These are phyloP conservation scores for Mycena capillaripes DNA, from an alignment of 768 basidiomycete genomes.

Conservation along the genomic window DNA sequence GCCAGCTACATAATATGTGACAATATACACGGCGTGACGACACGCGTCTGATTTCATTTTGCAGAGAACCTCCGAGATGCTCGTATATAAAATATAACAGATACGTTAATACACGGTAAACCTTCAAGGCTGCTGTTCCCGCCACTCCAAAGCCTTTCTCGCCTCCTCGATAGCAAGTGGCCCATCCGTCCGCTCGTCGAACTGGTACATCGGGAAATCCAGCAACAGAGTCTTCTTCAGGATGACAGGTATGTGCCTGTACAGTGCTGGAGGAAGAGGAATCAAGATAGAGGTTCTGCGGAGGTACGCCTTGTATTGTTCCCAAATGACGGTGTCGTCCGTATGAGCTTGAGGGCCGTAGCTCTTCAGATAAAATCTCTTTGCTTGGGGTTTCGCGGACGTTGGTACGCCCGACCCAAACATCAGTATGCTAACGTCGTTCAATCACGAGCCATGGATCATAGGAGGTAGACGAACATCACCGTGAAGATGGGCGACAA, in stretches of 20 bases:
- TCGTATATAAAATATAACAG: no score
- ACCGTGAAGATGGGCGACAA: slow-evolving; percentile 76
- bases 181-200: slow-evolving; percentile 67
- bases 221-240: slow-evolving; percentile 70
- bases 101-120: neutral
- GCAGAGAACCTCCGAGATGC: no score
- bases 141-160: slow-evolving; percentile 7
- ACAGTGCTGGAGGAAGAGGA: slow-evolving; percentile 70
- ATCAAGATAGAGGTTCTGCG: slow-evolving; percentile 70
- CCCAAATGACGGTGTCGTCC: slow-evolving; percentile 57
- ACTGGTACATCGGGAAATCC: slow-evolving; percentile 74
- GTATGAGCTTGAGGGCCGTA: slow-evolving; percentile 52
- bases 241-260: slow-evolving; percentile 62
- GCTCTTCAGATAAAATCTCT: slow-evolving; percentile 68
- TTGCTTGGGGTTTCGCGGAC: slow-evolving; percentile 76
- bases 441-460: neutral
- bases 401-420: slow-evolving; percentile 80
- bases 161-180: slow-evolving; percentile 56
- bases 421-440: slow-evolving; percentile 62
- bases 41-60: neutral
- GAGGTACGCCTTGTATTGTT: slow-evolving; percentile 69
- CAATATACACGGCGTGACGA: neutral
- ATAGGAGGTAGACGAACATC: slow-evolving; percentile 55
- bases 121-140: neutral
- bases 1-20: neutral